Base-by-base conservation (phyloP, 768 basidiomycete genomes). In the Tylopilus vinaceipallidus region DNA sequence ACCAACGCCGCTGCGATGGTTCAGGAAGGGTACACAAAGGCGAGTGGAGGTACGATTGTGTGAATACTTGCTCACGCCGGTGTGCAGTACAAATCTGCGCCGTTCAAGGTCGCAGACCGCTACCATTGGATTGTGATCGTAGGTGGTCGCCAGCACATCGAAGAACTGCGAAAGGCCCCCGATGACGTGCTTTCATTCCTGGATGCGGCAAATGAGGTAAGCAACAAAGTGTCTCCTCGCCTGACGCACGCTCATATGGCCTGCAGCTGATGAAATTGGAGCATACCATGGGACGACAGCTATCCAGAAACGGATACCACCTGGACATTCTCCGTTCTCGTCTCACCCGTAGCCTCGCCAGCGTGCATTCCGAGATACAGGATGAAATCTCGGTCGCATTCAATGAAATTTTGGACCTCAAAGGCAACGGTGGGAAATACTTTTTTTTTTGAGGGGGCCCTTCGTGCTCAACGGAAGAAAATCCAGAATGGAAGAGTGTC, bases 311-410 rank as follows among this genome's bases (percentile, higher is more conserved):
- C 49, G 33, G 27, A 14, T 73, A 71, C 40, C 74, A 75, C 41
- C 42, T 58, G 8, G 39, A 50, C 2, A 41, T 71, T 23, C 44
- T 72, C 19, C 66, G 64, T 12, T 27, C 35, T 20, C 57, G 62
- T 34, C 59, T 74, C 8, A 72, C 73, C 16, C 68, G 76, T 6
- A 74, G 71, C 38, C 64, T 75, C 27, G 12, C 6, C 27, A 29
- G 6, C 12, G 12, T 29, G 12, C 12, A 78, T 46, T 4, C 36
- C 4, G 54, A 52, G 16, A 55, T 55, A 42, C 34, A 46, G 46
- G 50, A 55, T 29, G 54, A 83, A 54, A 63, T 80, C 30, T 40
- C 50, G 0, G 43, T 60, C 0, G 68, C 80, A 3, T 74, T 79
- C 49, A 56, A 62, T 11, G 73, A 74, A 7, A 56, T 64, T 27